Evolutionary conservation across 192 early-diverging fungal species (phyloP).

Genomic region (Oehlia diaphana): DNA sequence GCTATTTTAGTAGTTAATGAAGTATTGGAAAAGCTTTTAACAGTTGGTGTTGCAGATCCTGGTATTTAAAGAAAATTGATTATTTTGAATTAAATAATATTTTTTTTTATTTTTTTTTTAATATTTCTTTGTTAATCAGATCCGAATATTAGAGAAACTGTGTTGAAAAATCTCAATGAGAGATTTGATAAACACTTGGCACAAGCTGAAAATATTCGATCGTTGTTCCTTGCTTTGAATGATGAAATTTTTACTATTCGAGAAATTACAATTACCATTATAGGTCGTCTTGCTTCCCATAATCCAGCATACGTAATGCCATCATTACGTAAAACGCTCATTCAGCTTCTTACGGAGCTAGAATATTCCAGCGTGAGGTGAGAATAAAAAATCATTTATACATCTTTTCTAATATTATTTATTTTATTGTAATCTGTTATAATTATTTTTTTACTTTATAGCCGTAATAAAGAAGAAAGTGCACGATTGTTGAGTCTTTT

Average conservation of each 20-base stretch:
- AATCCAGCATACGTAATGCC: slow-evolving; percentile 96
- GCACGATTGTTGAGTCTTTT: slow-evolving; percentile 77
- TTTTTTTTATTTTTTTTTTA: not conserved
- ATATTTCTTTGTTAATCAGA: slow-evolving; percentile 44
- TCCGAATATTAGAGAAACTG: slow-evolving; percentile 71
- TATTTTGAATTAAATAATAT: no score
- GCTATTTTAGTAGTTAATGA: slow-evolving; percentile 83
- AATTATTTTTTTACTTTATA: not conserved
- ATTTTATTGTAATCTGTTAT: no score
- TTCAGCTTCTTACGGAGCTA: slow-evolving; percentile 87
- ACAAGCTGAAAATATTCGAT: slow-evolving; percentile 88
- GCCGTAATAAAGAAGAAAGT: slow-evolving; percentile 85
- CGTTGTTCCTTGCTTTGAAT: slow-evolving; percentile 84
- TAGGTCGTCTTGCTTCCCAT: slow-evolving; percentile 80
- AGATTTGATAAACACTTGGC: slow-evolving; percentile 88
- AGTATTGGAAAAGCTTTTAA: slow-evolving; percentile 85
- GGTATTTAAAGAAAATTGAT: not conserved
- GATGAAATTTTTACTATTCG: slow-evolving; percentile 90
- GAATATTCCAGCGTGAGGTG: slow-evolving; percentile 76
- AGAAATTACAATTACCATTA: slow-evolving; percentile 77
- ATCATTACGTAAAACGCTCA: slow-evolving; percentile 79
- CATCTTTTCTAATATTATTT: not conserved
- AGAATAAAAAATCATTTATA: slow-evolving; percentile 36
- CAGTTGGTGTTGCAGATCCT: slow-evolving; percentile 85
- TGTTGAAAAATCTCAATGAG: slow-evolving; percentile 75